Evolutionary conservation across 1,139 yeast genomes (phyloP).

Genomic region (Pneumocystis wakefieldiae): DNA sequence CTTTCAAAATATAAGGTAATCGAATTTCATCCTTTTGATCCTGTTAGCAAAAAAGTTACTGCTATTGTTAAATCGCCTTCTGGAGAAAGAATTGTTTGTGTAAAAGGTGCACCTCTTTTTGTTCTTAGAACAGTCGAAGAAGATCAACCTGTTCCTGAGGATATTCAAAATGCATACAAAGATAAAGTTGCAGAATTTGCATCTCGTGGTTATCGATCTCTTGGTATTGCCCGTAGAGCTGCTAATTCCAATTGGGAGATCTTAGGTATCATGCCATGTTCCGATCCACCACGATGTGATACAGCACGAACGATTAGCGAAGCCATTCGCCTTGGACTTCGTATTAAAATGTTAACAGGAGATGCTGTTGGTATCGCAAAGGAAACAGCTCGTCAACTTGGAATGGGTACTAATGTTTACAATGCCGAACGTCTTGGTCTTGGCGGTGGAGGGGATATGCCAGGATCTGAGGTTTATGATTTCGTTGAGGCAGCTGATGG

Average conservation of each 20-base stretch:
- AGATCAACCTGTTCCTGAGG: constrained; percentile 53
- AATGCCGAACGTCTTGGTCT: constrained; percentile 59
- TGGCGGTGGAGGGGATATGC: constrained; percentile 61
- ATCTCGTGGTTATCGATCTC: constrained; percentile 58
- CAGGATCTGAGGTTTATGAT: constrained; percentile 60
- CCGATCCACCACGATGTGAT: constrained; percentile 64
- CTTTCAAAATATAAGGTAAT: constrained; percentile 51
- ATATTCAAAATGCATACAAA: constrained; percentile 48
- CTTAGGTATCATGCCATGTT: constrained; percentile 59
- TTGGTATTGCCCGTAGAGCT: constrained; percentile 61
- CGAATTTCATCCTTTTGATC: constrained; percentile 59
- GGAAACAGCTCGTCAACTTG: constrained; percentile 58
- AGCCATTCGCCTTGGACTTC: constrained; percentile 50
- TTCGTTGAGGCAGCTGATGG: constrained; percentile 69
- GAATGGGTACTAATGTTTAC: constrained; percentile 56
- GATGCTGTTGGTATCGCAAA: constrained; percentile 65
- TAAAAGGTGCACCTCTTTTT: constrained; percentile 60
- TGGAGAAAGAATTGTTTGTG: constrained; percentile 53
- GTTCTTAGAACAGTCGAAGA: constrained; percentile 56
- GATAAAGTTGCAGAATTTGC: constrained; percentile 61
- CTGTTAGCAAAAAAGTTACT: constrained; percentile 57
- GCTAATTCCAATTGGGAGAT: constrained; percentile 62
- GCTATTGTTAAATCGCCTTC: constrained; percentile 55
- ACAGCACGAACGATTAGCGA: constrained; percentile 54
- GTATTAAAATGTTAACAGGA: constrained; percentile 61